Conservation (phyloP, 1,139 yeast genomes). For the Sugiyamaella castrensis region DNA sequence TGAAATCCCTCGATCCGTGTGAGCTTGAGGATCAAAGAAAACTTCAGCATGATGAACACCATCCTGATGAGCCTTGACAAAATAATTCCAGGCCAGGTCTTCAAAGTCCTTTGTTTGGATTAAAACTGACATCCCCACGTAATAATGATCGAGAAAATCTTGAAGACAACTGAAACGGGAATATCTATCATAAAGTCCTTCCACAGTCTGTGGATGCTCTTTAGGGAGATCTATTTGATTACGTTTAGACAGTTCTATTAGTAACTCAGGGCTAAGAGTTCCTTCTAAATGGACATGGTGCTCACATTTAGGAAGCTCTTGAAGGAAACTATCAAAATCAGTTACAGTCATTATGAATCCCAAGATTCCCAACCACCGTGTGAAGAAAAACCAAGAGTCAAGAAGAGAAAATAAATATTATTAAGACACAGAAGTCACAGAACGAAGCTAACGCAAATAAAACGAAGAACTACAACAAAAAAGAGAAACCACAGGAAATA, state of each 20-base stretch:
- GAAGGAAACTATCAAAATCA: conserved; percentile 44
- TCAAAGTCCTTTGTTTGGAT: conserved; percentile 64
- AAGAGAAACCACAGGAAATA: too few relatives aligned
- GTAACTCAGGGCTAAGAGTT: conserved; percentile 66
- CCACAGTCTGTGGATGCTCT: conserved; percentile 53
- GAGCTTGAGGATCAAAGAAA: conserved; percentile 84
- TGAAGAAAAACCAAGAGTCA: not conserved
- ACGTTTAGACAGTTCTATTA: conserved; percentile 63
- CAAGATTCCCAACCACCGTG: too few relatives aligned
- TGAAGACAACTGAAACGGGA: conserved; percentile 61
- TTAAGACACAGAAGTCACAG: too few relatives aligned
- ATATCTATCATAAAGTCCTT: conserved; percentile 57
- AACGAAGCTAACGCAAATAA: too few relatives aligned
- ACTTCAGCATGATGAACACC: conserved; percentile 64
- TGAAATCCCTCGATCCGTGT: conserved; percentile 60
- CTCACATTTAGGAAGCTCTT: conserved; percentile 75
- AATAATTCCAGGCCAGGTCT: conserved; percentile 73
- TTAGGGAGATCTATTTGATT: conserved; percentile 56
- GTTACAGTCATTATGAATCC: conserved; percentile 3
- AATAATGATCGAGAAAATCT: conserved; percentile 73
- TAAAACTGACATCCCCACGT: conserved; percentile 73
- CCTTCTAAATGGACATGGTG: conserved; percentile 83
- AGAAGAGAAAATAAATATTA: not conserved
- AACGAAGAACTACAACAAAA: too few relatives aligned
- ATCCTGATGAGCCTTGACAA: conserved; percentile 56